Evolutionary conservation across 1,139 yeast species (phyloP), one percentile per base, ranked within the genome.

Genomic region (Arxiozyma bovina): DNA sequence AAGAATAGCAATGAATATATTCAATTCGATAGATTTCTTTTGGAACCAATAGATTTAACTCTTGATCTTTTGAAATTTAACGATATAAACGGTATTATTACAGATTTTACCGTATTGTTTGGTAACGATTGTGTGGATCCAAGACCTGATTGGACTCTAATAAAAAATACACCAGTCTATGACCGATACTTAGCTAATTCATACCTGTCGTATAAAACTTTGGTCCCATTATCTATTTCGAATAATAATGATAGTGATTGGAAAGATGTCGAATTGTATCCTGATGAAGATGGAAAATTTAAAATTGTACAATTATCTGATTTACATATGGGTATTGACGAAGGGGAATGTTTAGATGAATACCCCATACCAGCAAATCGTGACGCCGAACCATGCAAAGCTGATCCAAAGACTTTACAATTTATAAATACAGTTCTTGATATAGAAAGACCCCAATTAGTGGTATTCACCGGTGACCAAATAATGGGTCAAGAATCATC

Each of bases 301-400:
- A 89, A 87, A 67, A 82, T 91, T 47, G 70, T 88, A 17, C 97
- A 91, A 67, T 78, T 90, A 2, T 94, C 96, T 0, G 98, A 91
- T 67, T 72, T 90, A 56, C 97, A 91, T 68, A 82, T 86, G 63
- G 79, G 89, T 9, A 86, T 93, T 0, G 93, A 91, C 1, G 75
- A 71, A 51, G 96, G 96, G 2, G 68, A 69, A 50, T 90, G 97
- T 63, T 73, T 82, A 53, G 93, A 89, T 66, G 85, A 89, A 4
- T 78, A 69, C 23, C 90, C 90, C 0, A 61, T 63, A 21, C 73
- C 72, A 12, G 68, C 75, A 1, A 68, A 76, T 2, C 30, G 23
- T 30, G 42, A 18, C 22, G 72, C 30, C 5, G 30, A 27, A 27
- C 30, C 71, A 11, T 90, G 97, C 63, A 70, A 76, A 56, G 96